Evolutionary conservation across 768 basidiomycete species (phyloP).

Genomic region (Scleroderma citrinum): DNA sequence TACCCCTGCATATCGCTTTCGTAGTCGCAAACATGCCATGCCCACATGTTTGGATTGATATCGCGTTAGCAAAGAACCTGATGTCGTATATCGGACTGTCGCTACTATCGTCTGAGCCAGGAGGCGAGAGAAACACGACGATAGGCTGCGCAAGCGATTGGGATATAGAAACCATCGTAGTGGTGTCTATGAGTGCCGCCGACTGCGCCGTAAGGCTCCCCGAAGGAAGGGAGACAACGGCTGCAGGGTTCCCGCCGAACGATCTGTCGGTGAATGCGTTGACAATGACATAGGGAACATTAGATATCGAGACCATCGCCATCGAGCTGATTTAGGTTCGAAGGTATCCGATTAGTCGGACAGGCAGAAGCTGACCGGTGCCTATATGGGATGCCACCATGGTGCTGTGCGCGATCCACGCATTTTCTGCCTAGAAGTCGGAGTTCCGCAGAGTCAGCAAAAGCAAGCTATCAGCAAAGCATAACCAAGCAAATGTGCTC

Average conservation of each 20-base stretch:
- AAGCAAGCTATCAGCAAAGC: no score
- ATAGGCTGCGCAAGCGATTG: conserved; percentile 44
- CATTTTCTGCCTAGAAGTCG: no score
- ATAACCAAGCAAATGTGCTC: no score
- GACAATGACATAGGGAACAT: conserved; percentile 28
- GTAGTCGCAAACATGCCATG: conserved; percentile 43
- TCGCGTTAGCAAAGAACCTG: conserved; percentile 33
- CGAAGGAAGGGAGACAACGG: conserved; percentile 28
- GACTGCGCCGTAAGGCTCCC: background rate
- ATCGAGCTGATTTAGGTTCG: no score
- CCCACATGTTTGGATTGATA: conserved; percentile 35
- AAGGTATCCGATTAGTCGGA: no score
- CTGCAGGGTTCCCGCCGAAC: conserved; percentile 42
- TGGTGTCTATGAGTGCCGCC: background rate
- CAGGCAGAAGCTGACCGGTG: no score
- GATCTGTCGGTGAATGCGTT: conserved; percentile 40
- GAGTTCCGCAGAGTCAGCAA: no score
- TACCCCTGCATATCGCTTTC: conserved; percentile 27
- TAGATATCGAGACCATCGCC: background rate
- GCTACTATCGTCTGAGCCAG: conserved; percentile 11
- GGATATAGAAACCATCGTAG: conserved; percentile 25
- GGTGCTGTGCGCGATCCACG: no score
- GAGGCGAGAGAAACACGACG: conserved; percentile 28
- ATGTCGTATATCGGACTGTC: conserved; percentile 23
- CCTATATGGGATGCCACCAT: no score